A percentile compares a stretch with the other conserved stretches of the same genome.
Evolutionary conservation across 1,139 yeast species (phyloP).

Genomic region (Candida pseudoviswanathii): DNA sequence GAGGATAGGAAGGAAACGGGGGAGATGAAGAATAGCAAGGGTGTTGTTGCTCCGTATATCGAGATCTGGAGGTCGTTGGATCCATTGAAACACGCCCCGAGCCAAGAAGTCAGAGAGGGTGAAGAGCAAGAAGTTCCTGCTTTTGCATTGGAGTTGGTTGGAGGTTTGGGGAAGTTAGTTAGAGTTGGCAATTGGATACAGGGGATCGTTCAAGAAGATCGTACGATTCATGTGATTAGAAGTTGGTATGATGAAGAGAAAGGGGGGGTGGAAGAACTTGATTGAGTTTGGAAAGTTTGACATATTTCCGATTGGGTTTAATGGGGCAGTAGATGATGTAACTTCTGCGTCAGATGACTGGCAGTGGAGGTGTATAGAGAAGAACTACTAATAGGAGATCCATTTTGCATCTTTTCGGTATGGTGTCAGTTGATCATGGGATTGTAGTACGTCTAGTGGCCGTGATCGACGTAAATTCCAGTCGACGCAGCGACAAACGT

Average conservation of each 20-base stretch:
- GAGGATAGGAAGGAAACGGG: conserved; percentile 57
- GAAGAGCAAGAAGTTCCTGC: conserved; percentile 2
- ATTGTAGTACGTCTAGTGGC: neutral
- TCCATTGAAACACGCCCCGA: conserved; percentile 35
- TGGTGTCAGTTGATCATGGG: neutral
- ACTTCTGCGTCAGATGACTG: conserved; percentile 3
- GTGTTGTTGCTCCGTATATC: conserved; percentile 44
- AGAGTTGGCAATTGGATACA: conserved; percentile 58
- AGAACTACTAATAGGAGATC: neutral
- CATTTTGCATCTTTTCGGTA: neutral
- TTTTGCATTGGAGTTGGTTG: conserved; percentile 23
- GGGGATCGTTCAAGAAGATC: conserved; percentile 47
- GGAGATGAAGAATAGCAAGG: conserved; percentile 52
- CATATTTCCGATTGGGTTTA: conserved; percentile 28
- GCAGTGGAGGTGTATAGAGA: conserved; percentile 10
- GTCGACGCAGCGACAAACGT: conserved; percentile 9
- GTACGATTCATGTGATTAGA: conserved; percentile 33
- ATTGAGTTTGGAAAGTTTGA: conserved; percentile 30
- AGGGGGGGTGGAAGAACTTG: conserved; percentile 24
- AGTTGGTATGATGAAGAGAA: conserved; percentile 19
- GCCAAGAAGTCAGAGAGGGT: conserved; percentile 29
- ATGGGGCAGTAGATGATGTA: conserved; percentile 18
- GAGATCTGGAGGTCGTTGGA: conserved; percentile 63
- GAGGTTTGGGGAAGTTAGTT: conserved; percentile 45
- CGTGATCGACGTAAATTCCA: neutral